Conservation (phyloP, 495 filamentous ascomycete species). For the Trichoderma reesei region DNA sequence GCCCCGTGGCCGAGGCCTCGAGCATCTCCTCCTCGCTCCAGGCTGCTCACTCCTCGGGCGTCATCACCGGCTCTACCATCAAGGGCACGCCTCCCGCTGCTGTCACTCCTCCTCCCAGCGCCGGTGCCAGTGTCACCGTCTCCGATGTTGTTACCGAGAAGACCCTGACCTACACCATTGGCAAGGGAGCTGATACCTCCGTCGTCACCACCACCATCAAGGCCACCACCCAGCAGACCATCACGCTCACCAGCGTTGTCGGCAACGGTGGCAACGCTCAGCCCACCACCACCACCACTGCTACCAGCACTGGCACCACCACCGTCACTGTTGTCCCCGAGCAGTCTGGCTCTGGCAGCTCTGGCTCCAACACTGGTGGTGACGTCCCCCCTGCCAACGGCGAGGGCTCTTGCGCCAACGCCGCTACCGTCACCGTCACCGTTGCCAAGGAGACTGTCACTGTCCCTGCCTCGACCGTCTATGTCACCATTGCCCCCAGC, state of each 20-base stretch:
- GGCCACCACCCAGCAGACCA: slow-evolving; percentile 5
- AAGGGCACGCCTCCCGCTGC: neutral
- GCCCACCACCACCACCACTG: slow-evolving; percentile 5
- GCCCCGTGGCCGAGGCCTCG: slow-evolving; percentile 32
- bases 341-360: slow-evolving; percentile 2
- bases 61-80: slow-evolving; percentile 1
- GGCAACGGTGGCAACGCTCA: slow-evolving; percentile 34
- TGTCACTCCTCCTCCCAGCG: neutral
- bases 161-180: slow-evolving; percentile 9
- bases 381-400: neutral
- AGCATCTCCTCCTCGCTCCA: slow-evolving; percentile 15
- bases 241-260: slow-evolving; percentile 9
- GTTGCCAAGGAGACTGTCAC: slow-evolving; percentile 8
- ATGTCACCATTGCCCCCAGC: slow-evolving; percentile 14
- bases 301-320: slow-evolving; percentile 8
- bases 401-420: slow-evolving; percentile 5
- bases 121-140: neutral
- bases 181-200: neutral
- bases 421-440: slow-evolving; percentile 10
- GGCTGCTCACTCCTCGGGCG: slow-evolving; percentile 1
- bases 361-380: slow-evolving; percentile 2
- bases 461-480: slow-evolving; percentile 12
- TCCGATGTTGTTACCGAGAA: slow-evolving; percentile 3
- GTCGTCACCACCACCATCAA: slow-evolving; percentile 11
- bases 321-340: slow-evolving; percentile 4